These are phyloP conservation scores for Fraxinus anomala DNA, from an alignment of 257 asterid genomes.

Conservation along the genomic window DNA sequence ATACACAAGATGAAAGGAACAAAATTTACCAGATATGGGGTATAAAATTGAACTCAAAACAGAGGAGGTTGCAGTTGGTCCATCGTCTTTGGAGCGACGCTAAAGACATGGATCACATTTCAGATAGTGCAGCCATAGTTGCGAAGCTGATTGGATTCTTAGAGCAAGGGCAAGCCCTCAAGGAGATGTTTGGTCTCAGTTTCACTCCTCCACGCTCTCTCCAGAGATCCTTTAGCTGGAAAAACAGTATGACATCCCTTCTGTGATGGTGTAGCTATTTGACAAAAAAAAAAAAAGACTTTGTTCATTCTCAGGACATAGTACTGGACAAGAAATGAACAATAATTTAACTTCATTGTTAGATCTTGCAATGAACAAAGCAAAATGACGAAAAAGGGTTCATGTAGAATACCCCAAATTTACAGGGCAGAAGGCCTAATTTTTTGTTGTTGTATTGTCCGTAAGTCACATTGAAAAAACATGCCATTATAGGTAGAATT, in stretches of 20 bases:
- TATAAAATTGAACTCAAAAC: conserved; percentile 43
- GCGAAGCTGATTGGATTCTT: conserved; percentile 54
- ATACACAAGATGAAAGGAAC: conserved; percentile 38
- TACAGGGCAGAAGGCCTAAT: no score
- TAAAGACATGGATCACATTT: conserved; percentile 33
- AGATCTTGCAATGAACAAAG: no score
- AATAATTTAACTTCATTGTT: no score
- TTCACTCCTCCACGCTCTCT: conserved; percentile 41
- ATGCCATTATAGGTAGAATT: background rate
- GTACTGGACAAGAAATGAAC: no score
- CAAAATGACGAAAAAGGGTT: no score
- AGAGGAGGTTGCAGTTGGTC: conserved; percentile 41
- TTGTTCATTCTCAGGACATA: no score
- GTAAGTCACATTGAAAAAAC: no score
- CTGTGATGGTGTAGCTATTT: conserved; percentile 22
- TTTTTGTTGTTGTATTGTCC: no score
- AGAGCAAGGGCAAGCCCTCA: conserved; percentile 43
- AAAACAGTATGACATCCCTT: conserved; percentile 38
- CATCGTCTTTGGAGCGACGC: conserved; percentile 41
- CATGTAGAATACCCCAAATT: no score
- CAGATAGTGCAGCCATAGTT: conserved; percentile 47
- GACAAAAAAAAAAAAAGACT: background rate
- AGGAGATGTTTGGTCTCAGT: conserved; percentile 63
- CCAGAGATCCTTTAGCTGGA: conserved; percentile 56
- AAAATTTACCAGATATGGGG: conserved; percentile 48